phyloP scores from a whole-genome alignment of 768 basidiomycete species.

The Russula olivacea region DNA sequence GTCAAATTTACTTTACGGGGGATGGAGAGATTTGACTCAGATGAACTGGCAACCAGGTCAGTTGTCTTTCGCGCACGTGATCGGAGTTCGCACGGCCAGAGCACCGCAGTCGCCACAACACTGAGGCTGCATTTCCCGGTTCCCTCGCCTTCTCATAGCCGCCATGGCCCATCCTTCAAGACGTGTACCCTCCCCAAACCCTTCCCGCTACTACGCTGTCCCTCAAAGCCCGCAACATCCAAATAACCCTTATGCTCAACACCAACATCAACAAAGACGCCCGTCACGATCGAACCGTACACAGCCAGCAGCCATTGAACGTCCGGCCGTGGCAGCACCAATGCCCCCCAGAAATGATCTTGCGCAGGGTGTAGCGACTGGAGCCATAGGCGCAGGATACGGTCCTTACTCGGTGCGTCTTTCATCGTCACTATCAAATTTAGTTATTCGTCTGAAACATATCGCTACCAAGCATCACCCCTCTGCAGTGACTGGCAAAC shows the following conservation, averaged over 20 bases:
- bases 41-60: not conserved
- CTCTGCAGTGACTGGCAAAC: constrained; percentile 32
- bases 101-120: too few relatives aligned
- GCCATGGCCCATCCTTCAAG: constrained; percentile 25
- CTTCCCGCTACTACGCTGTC: constrained; percentile 59
- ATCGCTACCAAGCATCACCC: constrained; percentile 50
- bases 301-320: constrained; percentile 18
- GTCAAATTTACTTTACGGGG: not conserved
- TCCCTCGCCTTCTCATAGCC: not conserved
- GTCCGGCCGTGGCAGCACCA: constrained; percentile 9
- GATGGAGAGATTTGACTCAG: too few relatives aligned
- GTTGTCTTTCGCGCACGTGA: not conserved
- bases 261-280: constrained; percentile 3
- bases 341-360: constrained; percentile 44
- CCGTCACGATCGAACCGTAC: constrained; percentile 23
- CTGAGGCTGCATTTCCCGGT: not conserved
- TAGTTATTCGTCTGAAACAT: not conserved
- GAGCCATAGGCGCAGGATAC: constrained; percentile 72
- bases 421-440: not conserved
- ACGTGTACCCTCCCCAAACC: constrained; percentile 22
- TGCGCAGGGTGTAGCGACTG: constrained; percentile 73
- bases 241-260: constrained; percentile 18
- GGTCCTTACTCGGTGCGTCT: constrained; percentile 75
- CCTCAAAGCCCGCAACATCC: constrained; percentile 47
- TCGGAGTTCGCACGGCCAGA: not conserved